Base-by-base conservation (phyloP, 2,329 filamentous ascomycete genomes). In the Macrophomina tecta region DNA sequence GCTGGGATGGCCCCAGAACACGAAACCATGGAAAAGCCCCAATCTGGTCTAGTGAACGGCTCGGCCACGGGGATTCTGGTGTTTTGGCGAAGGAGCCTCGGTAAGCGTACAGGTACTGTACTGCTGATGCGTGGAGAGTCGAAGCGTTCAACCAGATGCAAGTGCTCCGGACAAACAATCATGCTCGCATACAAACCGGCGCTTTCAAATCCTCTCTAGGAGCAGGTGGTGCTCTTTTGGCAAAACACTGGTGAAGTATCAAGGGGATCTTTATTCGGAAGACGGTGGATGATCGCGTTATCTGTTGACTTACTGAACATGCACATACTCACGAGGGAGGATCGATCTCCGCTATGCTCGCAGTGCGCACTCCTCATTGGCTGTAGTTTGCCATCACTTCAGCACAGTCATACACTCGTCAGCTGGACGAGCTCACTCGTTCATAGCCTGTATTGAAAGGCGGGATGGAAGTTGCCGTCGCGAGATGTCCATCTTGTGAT, bases 401-500 rank as follows among this genome's bases (percentile, higher is more conserved):
- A 40, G 14, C 14, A 32, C 58, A 49, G 32, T n/a, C 28, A 23
- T 46, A 7, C 58, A 16, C 42, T 18, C 18, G 58, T 62, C 58
- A 62, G 58, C 58, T 62, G 58, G 58, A 62, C 58, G 9, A 49
- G 45, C 32, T 38, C 32, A 28, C 58, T 49, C 32, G 30, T 30
- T 14, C 45, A 49, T 6, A n/a, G 7, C 55, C 23, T 46, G 28
- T 45, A 60, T 32, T 18, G 23, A 60, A 46, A 60, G 23, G 58
- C 8, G 38, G 12, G 42, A 16, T 45, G 5, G 42, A 14, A 45
- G 11, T 40, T 38, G 14, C 30, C 49, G 12, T 9, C 16, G 46
- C 30, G 42, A 45, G 56, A 18, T 40, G 45, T 36, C 32, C 30
- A n/a, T 62, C 58, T 40, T 62, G 58, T 62, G 58, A 62, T 62